A percentile compares a stretch with the other conserved stretches of the same genome.
Evolutionary conservation across 768 basidiomycete genomes (phyloP).

Genomic region (Tylopilus vinaceipallidus): DNA sequence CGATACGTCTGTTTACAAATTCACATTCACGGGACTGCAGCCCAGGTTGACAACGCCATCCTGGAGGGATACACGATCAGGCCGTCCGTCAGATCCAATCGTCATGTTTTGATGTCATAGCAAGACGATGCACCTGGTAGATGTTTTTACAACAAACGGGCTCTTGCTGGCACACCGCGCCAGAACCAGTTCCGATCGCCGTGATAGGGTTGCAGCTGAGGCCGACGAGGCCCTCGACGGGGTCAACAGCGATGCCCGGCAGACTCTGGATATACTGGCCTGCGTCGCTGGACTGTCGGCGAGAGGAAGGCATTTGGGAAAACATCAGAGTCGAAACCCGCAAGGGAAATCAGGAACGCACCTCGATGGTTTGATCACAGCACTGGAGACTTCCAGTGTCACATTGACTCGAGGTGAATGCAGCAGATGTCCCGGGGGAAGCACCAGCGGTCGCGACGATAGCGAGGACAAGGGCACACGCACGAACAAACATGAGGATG

Average conservation of each 20-base stretch:
- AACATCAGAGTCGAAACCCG: not conserved
- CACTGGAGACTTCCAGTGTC: slow-evolving; percentile 7
- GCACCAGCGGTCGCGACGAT: slow-evolving; percentile 10
- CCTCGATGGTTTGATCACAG: not conserved
- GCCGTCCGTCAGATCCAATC: not conserved
- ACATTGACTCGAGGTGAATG: slow-evolving; percentile 7
- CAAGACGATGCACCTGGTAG: not conserved
- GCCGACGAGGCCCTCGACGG: not conserved
- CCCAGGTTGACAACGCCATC: not conserved
- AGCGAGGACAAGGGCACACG: slow-evolving; percentile 11
- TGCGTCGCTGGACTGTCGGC: not conserved
- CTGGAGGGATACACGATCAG: slow-evolving; percentile 1
- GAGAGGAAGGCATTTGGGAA: no score
- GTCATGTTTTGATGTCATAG: not conserved
- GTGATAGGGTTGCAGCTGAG: not conserved
- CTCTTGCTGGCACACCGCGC: not conserved
- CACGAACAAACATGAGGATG: slow-evolving; percentile 14
- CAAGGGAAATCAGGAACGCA: not conserved
- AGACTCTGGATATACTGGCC: rapidly evolving
- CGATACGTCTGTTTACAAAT: not conserved
- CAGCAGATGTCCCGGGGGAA: not conserved
- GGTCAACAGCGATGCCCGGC: not conserved
- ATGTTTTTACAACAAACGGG: slow-evolving; percentile 11
- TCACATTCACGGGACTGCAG: slow-evolving; percentile 10
- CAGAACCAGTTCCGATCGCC: not conserved